phyloP scores from a whole-genome alignment of 169 alveolate species.

The Plasmodium gaboni region DNA sequence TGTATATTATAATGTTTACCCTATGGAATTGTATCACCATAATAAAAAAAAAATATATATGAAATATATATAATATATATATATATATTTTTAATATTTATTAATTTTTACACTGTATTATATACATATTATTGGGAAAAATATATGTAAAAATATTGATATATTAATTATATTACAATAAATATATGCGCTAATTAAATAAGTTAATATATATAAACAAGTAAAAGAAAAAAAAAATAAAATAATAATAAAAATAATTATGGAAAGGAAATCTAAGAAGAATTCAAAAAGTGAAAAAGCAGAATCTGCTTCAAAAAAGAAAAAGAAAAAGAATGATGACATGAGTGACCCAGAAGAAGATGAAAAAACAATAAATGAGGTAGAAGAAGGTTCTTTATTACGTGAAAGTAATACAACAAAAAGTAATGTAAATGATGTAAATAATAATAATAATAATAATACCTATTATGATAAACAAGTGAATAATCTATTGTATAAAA shows the following conservation, averaged over 20 bases:
- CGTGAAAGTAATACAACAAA: background rate
- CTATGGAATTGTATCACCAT: too few relatives aligned
- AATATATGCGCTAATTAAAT: background rate
- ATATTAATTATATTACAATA: background rate
- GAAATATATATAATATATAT: too few relatives aligned
- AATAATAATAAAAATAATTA: background rate
- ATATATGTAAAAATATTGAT: too few relatives aligned
- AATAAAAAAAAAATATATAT: too few relatives aligned
- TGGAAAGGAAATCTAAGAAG: conserved; percentile 6
- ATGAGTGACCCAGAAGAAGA: background rate
- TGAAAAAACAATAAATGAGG: background rate
- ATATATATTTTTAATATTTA: too few relatives aligned
- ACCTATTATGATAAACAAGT: background rate
- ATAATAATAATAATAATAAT: background rate
- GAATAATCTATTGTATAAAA: background rate
- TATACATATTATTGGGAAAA: too few relatives aligned
- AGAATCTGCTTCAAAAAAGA: background rate
- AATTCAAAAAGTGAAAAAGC: conserved; percentile 11
- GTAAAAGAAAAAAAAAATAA: background rate
- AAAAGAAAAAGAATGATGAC: conserved; percentile 4
- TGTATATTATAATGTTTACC: too few relatives aligned
- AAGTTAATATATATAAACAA: background rate
- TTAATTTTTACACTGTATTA: too few relatives aligned
- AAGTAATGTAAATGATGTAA: background rate
- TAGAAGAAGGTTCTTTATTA: background rate